These are phyloP conservation scores for Excoecaria agallocha DNA, from an alignment of 345 rosid species.

Conservation along the genomic window DNA sequence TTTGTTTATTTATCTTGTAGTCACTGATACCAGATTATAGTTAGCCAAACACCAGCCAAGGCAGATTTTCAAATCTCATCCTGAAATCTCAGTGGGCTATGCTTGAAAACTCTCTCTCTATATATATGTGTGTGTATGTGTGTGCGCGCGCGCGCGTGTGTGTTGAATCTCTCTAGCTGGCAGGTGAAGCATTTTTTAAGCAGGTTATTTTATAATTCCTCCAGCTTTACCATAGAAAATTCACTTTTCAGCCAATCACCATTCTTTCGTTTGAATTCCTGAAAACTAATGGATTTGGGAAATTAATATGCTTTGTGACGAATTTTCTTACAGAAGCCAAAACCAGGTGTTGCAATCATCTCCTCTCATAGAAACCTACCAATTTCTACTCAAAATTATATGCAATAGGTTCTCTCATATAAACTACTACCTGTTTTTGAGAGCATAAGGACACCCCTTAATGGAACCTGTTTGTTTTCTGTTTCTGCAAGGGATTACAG, in stretches of 20 bases:
- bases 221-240: neutral
- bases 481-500: neutral
- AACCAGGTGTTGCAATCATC: neutral
- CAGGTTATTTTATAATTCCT: neutral
- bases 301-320: neutral
- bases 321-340: neutral
- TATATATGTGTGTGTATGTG: too few species aligned
- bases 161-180: too few species aligned
- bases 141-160: too few species aligned
- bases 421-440: neutral
- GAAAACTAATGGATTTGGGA: neutral
- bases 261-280: neutral
- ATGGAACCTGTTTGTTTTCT: neutral
- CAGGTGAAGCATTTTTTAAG: neutral
- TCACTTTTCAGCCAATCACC: neutral
- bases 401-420: neutral
- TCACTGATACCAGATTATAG: neutral
- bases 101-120: neutral
- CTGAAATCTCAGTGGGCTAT: too few species aligned
- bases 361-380: neutral
- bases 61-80: neutral
- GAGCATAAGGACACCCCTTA: neutral
- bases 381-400: neutral
- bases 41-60: neutral
- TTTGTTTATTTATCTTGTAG: neutral